These are phyloP conservation scores for Neurospora sp. DNA, from an alignment of 495 filamentous ascomycete genomes.

Conservation along the genomic window DNA sequence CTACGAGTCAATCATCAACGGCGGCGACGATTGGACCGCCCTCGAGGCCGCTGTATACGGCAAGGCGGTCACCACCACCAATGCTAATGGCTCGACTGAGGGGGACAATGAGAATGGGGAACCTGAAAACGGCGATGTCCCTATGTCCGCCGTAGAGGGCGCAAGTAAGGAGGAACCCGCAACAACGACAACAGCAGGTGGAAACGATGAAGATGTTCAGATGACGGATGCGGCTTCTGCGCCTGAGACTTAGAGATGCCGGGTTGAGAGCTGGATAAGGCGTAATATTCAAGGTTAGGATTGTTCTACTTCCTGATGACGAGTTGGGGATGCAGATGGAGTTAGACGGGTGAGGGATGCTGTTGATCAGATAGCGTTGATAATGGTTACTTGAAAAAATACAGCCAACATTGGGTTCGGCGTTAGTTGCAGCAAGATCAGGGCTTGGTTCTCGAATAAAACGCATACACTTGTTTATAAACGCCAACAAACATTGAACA, in stretches of 20 bases:
- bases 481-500: neutral
- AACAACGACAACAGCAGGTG: neutral
- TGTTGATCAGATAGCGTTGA: neutral
- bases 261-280: neutral
- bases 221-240: neutral
- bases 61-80: neutral
- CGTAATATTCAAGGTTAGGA: neutral
- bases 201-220: neutral
- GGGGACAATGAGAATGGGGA: neutral
- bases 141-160: neutral
- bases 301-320: neutral
- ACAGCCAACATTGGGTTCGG: neutral
- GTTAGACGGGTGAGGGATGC: neutral
- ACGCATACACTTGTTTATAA: neutral
- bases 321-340: neutral
- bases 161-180: neutral
- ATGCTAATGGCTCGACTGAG: neutral
- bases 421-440: conserved; percentile 34
- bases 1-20: conserved; percentile 60
- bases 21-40: conserved; percentile 52
- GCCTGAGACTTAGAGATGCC: neutral
- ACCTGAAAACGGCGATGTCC: neutral
- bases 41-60: neutral
- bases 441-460: conserved; percentile 12
- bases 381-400: neutral